Evolutionary conservation across 257 asterid species (phyloP), one percentile per base, ranked within the genome.

Genomic region (Capsicum chinense): DNA sequence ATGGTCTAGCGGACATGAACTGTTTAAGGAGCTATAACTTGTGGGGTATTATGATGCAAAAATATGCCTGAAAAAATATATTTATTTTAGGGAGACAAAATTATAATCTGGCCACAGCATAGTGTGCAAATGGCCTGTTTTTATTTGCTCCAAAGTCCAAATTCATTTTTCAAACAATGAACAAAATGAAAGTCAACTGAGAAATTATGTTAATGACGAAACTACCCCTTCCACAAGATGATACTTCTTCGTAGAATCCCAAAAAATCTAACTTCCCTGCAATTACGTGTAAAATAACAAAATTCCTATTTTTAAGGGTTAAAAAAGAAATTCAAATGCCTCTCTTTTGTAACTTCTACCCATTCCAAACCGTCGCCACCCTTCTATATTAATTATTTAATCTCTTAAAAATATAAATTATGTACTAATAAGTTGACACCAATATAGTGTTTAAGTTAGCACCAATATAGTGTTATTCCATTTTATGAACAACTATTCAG

Each of bases 311-410:
- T 4, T 48, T 42, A 5, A 42, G 56, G 33, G 9, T 56, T 4
- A 2, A 64, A 63, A 91, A 87, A 89, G 91, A 90, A 93, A 93
- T 91, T 90, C 86, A 35, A 47, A 54, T 57, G 84, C 85, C 87
- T 84, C 90, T 85, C 86, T 87, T 91, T 84, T 92, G 90, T 82
- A 84, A 89, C 86, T 80, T 83, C 79, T 91, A 81, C 78, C 82
- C 73, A 21, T 63, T 10, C 58, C 81, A 71, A 56, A 62, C 70
- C 68, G 68, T 66, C 52, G 56, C 57, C 86, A 39, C 37, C 54
- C 67, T 60, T 59, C 5, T 39, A 39, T 39, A 4, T 39, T 39
- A 39, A 4, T 39, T 4, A 39, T 39, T 39, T 3, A 39, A 39
- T 39, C 44, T 39, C 5, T 3, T 3, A 39, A 39, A 39, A 2